Base-by-base conservation (phyloP, 2,329 filamentous ascomycete species). In the Fusarium sororula region DNA sequence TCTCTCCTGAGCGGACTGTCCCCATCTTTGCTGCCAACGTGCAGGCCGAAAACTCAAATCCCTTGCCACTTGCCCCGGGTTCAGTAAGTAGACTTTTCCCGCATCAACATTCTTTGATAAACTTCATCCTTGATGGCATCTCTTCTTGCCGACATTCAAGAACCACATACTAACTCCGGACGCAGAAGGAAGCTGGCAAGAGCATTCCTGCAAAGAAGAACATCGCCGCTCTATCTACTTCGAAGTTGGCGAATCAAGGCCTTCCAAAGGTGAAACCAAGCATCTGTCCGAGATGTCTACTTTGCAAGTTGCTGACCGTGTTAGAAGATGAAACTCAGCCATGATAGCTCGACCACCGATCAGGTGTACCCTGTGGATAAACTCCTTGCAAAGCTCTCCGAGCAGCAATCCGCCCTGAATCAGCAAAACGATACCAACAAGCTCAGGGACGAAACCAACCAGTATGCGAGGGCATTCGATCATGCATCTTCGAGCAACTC, bases 361-460 rank as follows among this genome's bases (percentile, higher is more conserved):
- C 86, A 87, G 45, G 73, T 82, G 37, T 88, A 86, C 63, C 86
- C 87, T 14, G 90, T 95, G 86, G 93, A 96, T 77, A 91, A 91
- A 68, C 89, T 95, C 58, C 85, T 95, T 73, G 90, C 92, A 63
- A 93, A 91, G 79, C 87, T 96, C 54, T 90, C 90, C n/a, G 91
- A 95, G 80, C 92, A 94, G 78, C 90, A 92, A 78, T 84, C 85
- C 48, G 80, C 86, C n/a, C 82, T 92, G 56, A 85, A 85, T 57
- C 87, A 90, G 80, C 90, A 92, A 78, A 88, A 87, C 69, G 85
- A 89, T 65, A 85, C 85, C 59, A 79, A 89, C 48, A 88, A 87
- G 66, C 77, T 78, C 44, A 77, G 76, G 15, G 83, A 86, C 18
- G 84, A 85, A 26, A 80, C 81, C 28, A 68, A 48, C 41, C 65